Base-by-base conservation (phyloP, 2,329 filamentous ascomycete species). In the Fusarium succisae region DNA sequence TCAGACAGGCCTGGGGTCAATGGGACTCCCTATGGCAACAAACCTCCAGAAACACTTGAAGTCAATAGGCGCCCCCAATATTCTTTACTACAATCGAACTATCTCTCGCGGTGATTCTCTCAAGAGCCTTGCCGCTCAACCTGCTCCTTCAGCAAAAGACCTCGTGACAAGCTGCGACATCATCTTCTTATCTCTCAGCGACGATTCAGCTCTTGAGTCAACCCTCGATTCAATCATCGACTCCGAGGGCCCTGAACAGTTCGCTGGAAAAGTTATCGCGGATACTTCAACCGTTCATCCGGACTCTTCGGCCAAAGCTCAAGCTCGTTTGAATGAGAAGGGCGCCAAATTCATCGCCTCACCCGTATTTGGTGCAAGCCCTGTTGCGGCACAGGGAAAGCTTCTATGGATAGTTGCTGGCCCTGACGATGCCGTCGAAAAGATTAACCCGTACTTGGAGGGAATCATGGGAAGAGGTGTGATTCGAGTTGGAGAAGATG, bases 271-370 rank as follows among this genome's bases (percentile, higher is more conserved):
- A 70, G 80, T 84, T 18, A 70, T 88, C 14, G 80, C 86, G 24
- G 87, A 89, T 66, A 87, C 86, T 0, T 87, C 86, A 1, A 88
- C 87, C 1, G 83, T 88, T 3, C 85, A 87, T 60, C 86, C 87
- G 0, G 77, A 82, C 12, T 85, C 85, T 0, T 83, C 85, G 0
- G 70, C 76, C 3, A 66, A 70, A 11, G 78, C 81, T 2, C 66
- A 81, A 2, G 54, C 63, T 1, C 77, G 76, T 2, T 72, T 88
- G 1, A 55, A 63, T 0, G 73, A 66, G 9, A 72, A 65, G 17
- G 80, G 79, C 0, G 83, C 80, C 6, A 60, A 66, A 7, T 87
- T 87, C 54, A 76, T 88, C 35, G 82, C 86, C 0, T 80, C 82
- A 0, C 87, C 87, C 0, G 87, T 88, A 1, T 89, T 88, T 64